Evolutionary conservation across 2,329 filamentous ascomycete genomes (phyloP).

Genomic region (Ilyonectria destructans): DNA sequence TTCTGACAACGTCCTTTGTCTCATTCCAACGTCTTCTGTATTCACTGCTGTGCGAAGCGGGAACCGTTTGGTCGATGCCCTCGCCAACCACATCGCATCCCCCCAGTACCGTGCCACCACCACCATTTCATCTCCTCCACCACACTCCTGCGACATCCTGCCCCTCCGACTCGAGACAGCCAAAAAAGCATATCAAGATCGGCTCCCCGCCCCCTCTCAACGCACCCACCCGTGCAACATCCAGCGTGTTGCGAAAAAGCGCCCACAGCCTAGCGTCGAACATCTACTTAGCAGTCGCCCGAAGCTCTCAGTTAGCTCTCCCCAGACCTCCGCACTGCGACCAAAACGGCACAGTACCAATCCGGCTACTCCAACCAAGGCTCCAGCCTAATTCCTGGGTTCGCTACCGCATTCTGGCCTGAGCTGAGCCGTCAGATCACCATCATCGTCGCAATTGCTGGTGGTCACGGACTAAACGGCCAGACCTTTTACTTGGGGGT

Average conservation of each 20-base stretch:
- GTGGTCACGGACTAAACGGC: slow-evolving; percentile 10
- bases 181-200: slow-evolving; percentile 47
- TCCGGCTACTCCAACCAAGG: slow-evolving; percentile 16
- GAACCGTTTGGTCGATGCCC: slow-evolving; percentile 19
- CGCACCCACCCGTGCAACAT: slow-evolving; percentile 30
- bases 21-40: not conserved
- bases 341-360: slow-evolving; percentile 31
- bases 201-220: slow-evolving; percentile 31
- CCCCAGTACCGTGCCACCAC: slow-evolving; percentile 10
- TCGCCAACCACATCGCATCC: slow-evolving; percentile 9
- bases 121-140: slow-evolving; percentile 12
- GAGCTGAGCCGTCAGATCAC: slow-evolving; percentile 25
- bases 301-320: slow-evolving; percentile 47
- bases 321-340: slow-evolving; percentile 45
- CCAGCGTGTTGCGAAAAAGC: slow-evolving; percentile 32
- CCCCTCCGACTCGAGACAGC: slow-evolving; percentile 29
- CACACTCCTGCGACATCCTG: slow-evolving; percentile 32
- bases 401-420: slow-evolving; percentile 13
- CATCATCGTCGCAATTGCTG: slow-evolving; percentile 24
- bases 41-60: slow-evolving; percentile 3
- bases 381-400: slow-evolving; percentile 22
- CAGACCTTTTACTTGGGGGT: slow-evolving; percentile 3
- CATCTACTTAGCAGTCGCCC: slow-evolving; percentile 38
- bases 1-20: not conserved
- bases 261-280: slow-evolving; percentile 43